Conservation (phyloP, 192 early-diverging fungal species). For the Kappamyces sp. region DNA sequence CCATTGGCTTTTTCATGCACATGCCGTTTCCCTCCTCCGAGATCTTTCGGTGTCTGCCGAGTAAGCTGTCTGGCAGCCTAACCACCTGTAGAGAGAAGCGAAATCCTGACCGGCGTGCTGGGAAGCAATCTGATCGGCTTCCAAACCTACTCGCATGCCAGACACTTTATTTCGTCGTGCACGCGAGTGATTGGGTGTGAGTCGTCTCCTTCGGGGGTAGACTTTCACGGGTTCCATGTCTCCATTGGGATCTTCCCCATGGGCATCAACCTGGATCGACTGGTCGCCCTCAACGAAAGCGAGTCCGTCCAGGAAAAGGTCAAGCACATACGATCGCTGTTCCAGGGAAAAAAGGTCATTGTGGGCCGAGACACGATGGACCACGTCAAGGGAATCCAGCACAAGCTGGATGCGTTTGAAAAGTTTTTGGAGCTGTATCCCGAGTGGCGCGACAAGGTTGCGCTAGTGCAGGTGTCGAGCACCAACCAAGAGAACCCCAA, state of each 20-base stretch:
- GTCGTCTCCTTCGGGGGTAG: conserved; percentile 82
- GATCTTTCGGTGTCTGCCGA: conserved; percentile 54
- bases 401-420: conserved; percentile 94
- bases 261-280: conserved; percentile 83
- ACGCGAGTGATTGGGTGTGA: conserved; percentile 92
- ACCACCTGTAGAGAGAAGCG: background rate
- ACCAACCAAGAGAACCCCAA: conserved; percentile 50
- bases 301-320: conserved; percentile 73
- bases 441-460: conserved; percentile 87
- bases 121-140: conserved; percentile 92
- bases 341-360: conserved; percentile 86
- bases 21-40: conserved; percentile 55
- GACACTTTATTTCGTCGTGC: conserved; percentile 87
- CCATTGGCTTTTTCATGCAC: conserved; percentile 56
- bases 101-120: conserved; percentile 64
- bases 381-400: conserved; percentile 86
- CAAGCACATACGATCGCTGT: conserved; percentile 71
- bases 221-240: conserved; percentile 71
- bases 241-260: conserved; percentile 90
- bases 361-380: conserved; percentile 96
- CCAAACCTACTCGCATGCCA: conserved; percentile 92
- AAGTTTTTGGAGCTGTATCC: conserved; percentile 85
- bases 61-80: conserved; percentile 25
- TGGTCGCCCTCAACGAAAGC: conserved; percentile 54
- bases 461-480: conserved; percentile 93